Percentiles rank a stretch among this genome's conserved stretches.
phyloP scores from a whole-genome alignment of 2,329 filamentous ascomycete species.

The Penicillium janthinellum region DNA sequence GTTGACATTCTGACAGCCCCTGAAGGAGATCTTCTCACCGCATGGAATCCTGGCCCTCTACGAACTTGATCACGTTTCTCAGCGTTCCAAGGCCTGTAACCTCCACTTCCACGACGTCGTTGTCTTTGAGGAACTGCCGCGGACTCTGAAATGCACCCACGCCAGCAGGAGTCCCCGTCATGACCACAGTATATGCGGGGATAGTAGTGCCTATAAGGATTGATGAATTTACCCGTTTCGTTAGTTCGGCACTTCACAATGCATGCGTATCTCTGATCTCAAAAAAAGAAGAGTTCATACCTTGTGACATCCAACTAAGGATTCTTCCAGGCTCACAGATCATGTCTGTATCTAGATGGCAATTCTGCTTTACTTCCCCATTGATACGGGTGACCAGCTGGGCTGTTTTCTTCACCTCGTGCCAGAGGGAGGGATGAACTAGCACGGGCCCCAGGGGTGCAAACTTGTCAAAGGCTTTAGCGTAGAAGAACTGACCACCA shows the following conservation, averaged over 20 bases:
- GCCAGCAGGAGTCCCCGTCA: conserved; percentile 54
- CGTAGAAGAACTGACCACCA: conserved; percentile 41
- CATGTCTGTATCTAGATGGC: conserved; percentile 48
- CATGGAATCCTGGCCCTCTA: conserved; percentile 6
- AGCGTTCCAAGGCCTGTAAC: conserved; percentile 14
- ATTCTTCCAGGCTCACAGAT: conserved; percentile 49
- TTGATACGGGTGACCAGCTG: conserved; percentile 44
- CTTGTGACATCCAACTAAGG: conserved; percentile 46
- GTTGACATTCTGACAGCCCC: background rate
- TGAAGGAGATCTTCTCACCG: conserved; percentile 1
- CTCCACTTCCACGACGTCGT: conserved; percentile 28
- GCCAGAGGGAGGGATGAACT: conserved; percentile 29
- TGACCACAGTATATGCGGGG: conserved; percentile 49
- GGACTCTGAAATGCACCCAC: conserved; percentile 37
- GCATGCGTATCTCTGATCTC: background rate
- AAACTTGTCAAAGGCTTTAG: conserved; percentile 50
- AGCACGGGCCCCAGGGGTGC: conserved; percentile 49
- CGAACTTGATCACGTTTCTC: conserved; percentile 12
- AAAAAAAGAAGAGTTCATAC: background rate
- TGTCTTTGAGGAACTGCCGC: conserved; percentile 37
- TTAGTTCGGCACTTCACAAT: too few relatives aligned
- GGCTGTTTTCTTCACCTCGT: background rate
- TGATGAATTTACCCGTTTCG: too few relatives aligned
- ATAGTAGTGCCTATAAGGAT: conserved; percentile 45
- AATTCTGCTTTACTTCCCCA: conserved; percentile 47